Evolutionary conservation across 345 rosid species (phyloP).

Genomic region (Eucalyptus regnans): DNA sequence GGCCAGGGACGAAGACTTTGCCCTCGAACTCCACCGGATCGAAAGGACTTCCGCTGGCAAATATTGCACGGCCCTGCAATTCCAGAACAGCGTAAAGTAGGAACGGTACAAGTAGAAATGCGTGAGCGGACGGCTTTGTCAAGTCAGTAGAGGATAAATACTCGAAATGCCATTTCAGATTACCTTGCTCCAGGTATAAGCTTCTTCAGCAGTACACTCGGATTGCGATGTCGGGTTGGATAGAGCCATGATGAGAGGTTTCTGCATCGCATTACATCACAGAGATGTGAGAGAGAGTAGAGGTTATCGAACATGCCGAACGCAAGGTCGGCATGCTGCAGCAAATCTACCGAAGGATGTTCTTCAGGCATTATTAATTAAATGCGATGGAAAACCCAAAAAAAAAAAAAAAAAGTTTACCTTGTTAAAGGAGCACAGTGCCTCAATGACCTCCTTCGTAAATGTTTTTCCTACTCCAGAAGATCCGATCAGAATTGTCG

Average conservation of each 20-base stretch:
- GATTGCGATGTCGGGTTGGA: slow-evolving; percentile 98
- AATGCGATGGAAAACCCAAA: background rate
- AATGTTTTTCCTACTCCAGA: slow-evolving; percentile 83
- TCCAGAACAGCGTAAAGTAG: background rate
- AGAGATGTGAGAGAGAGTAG: background rate
- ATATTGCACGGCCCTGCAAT: slow-evolving; percentile 84
- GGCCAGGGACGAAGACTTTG: slow-evolving; percentile 76
- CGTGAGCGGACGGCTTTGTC: background rate
- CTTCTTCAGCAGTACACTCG: slow-evolving; percentile 96
- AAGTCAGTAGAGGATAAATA: background rate
- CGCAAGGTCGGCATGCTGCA: background rate
- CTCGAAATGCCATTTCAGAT: background rate
- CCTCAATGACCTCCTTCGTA: slow-evolving; percentile 85
- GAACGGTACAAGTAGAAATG: background rate
- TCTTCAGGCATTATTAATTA: background rate
- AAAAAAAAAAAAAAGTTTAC: slow-evolving; percentile 4
- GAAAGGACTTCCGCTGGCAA: slow-evolving; percentile 97
- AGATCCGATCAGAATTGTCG: slow-evolving; percentile 79
- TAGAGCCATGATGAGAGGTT: slow-evolving; percentile 90
- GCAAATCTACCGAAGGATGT: background rate
- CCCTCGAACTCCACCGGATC: slow-evolving; percentile 72
- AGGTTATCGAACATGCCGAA: background rate
- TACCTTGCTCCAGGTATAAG: slow-evolving; percentile 90
- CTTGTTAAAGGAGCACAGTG: slow-evolving; percentile 76
- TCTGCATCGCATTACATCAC: slow-evolving; percentile 24